Percentiles rank a stretch among this genome's conserved stretches.
These are phyloP conservation scores for Casaregolazyma lundiana DNA, from an alignment of 1,139 yeast species.

Conservation along the genomic window DNA sequence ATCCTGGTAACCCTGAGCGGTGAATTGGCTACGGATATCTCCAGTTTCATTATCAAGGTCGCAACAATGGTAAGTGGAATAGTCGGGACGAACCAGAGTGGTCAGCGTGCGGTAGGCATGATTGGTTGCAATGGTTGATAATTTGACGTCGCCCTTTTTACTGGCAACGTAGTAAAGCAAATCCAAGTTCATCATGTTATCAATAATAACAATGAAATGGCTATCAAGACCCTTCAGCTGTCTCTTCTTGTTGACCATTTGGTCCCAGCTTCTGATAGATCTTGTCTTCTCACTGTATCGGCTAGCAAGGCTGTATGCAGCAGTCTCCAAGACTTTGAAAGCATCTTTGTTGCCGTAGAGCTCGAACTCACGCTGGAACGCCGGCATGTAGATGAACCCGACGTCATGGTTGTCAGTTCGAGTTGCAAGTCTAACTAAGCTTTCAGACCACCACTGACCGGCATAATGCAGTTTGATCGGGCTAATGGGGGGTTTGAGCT, in stretches of 20 bases:
- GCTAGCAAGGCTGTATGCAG: conserved; percentile 29
- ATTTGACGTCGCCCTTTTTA: conserved; percentile 27
- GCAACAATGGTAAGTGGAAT: conserved; percentile 30
- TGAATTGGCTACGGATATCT: conserved; percentile 22
- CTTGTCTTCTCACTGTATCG: conserved; percentile 28
- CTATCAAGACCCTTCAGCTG: conserved; percentile 18
- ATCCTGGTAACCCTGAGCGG: conserved; percentile 31
- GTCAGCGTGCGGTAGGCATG: conserved; percentile 32
- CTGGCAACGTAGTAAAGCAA: conserved; percentile 30
- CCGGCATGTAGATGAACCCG: conserved; percentile 30
- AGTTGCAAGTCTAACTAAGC: conserved; percentile 21
- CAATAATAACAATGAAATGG: conserved; percentile 32
- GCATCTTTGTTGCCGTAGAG: conserved; percentile 21
- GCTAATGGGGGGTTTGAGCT: no score
- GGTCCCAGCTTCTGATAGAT: conserved; percentile 26
- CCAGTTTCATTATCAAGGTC: conserved; percentile 27
- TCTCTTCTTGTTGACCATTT: conserved; percentile 18
- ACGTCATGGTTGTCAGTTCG: conserved; percentile 32
- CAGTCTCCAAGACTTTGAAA: conserved; percentile 22
- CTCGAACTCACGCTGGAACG: conserved; percentile 27
- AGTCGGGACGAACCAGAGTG: conserved; percentile 27
- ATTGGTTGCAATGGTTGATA: conserved; percentile 25
- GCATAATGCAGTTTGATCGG: conserved; percentile 23
- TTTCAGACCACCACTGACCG: conserved; percentile 28
- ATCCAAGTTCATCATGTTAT: conserved; percentile 34